Evolutionary conservation across 2,329 filamentous ascomycete genomes (phyloP), one percentile per base, ranked within the genome.

Genomic region (Penicillium sp.): DNA sequence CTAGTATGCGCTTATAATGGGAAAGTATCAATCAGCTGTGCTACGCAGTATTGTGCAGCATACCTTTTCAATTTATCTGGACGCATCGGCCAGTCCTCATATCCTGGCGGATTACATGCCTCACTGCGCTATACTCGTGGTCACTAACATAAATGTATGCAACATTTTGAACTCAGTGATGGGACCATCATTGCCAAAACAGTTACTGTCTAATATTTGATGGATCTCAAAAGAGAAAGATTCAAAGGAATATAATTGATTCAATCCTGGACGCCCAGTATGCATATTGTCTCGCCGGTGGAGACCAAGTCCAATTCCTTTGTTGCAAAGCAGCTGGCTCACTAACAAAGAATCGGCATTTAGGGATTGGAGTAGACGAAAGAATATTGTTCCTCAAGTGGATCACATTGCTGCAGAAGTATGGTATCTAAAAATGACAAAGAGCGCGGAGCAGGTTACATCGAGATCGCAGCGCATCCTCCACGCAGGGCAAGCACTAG

Each of bases 401-500:
- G 52, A 32, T 55, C 48, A 41, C 43, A 52, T 52, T 55, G 53
- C 52, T 51, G 38, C 42, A 46, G 48, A 53, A 49, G 39, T 29
- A 54, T 56, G 58, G 53, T 59, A 61, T 56, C 60, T 58, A 61
- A 50, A 59, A 44, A 23, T 49, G 47, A 51, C 35, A 56, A 39
- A 55, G 44, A 44, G 44, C 32, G 38, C 14, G 18, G 44, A 44
- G 44, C 32, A 34, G 16, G 18, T 63, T 59, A 61, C 40, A 58
- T 38, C 9, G 55, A 46, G 50, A 40, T 55, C 27, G 47, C 47
- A 23, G 47, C 51, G 41, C 61, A 64, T 50, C 93, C 93, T 52
- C 94, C 94, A 71, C 94, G 85, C 57, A 99, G 86, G 40, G 94
- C 95, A 63, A 99, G 86, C 47, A 99, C 94, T 70, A 99, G 81